Evolutionary conservation across 2,329 filamentous ascomycete species (phyloP).

Genomic region (Claviceps monticola): DNA sequence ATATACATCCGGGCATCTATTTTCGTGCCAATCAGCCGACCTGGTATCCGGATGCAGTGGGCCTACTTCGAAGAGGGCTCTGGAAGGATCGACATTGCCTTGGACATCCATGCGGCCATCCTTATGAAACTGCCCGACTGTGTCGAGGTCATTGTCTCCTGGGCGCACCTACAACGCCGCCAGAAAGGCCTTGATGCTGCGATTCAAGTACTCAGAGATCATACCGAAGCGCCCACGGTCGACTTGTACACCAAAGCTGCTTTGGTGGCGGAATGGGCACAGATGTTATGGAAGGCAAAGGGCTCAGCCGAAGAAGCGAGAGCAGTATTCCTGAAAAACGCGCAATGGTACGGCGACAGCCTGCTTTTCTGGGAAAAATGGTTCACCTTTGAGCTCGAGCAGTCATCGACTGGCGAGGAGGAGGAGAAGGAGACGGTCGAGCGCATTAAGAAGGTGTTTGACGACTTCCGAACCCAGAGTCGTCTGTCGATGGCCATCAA

Average conservation of each 20-base stretch:
- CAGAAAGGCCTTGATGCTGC: conserved; percentile 74
- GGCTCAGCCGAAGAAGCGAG: conserved; percentile 69
- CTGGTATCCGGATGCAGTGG: conserved; percentile 75
- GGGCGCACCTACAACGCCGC: conserved; percentile 75
- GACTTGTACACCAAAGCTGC: conserved; percentile 74
- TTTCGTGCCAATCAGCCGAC: conserved; percentile 75
- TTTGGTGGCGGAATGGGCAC: conserved; percentile 78
- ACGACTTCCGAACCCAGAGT: conserved; percentile 60
- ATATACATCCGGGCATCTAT: conserved; percentile 85
- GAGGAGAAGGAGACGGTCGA: conserved; percentile 57
- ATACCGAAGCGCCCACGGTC: conserved; percentile 59
- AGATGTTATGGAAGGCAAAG: conserved; percentile 76
- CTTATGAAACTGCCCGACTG: conserved; percentile 65
- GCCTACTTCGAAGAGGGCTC: conserved; percentile 88
- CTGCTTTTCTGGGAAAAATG: conserved; percentile 82
- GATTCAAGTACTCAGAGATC: conserved; percentile 66
- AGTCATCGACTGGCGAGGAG: conserved; percentile 52
- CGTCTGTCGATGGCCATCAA: conserved; percentile 52
- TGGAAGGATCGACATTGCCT: conserved; percentile 61
- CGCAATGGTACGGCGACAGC: conserved; percentile 74
- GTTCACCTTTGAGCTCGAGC: conserved; percentile 76
- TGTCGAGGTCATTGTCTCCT: conserved; percentile 74
- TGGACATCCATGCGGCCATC: conserved; percentile 74
- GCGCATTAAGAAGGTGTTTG: conserved; percentile 69
- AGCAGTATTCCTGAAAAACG: conserved; percentile 67